These are phyloP conservation scores for Trichoderma arundinaceum DNA, from an alignment of 2,329 filamentous ascomycete species.

Conservation along the genomic window DNA sequence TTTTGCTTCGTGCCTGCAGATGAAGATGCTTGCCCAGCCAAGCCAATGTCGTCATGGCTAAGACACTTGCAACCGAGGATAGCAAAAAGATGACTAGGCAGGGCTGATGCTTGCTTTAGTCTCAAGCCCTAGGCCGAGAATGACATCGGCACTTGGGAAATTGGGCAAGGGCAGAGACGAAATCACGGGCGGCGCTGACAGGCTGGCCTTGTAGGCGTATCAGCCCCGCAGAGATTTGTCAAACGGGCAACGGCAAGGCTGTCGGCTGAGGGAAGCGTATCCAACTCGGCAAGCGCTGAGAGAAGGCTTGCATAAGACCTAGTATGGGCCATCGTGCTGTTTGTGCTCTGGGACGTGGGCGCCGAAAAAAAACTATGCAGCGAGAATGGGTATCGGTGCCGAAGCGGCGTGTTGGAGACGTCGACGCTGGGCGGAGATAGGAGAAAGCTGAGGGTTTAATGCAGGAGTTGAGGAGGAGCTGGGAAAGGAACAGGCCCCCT, in stretches of 20 bases:
- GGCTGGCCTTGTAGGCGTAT: background rate
- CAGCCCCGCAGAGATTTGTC: constrained; percentile 2
- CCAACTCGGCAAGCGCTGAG: constrained; percentile 11
- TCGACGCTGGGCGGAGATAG: background rate
- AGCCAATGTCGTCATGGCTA: constrained; percentile 1
- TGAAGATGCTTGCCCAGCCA: no score
- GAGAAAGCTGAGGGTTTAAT: background rate
- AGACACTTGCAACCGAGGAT: background rate
- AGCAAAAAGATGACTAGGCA: background rate
- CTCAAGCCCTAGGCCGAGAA: constrained; percentile 2
- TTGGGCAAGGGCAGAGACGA: background rate
- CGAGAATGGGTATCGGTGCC: constrained; percentile 11
- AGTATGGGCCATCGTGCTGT: background rate
- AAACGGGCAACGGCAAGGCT: constrained; percentile 14
- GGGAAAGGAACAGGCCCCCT: background rate
- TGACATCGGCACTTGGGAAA: constrained; percentile 22
- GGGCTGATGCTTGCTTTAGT: background rate
- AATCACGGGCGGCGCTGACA: no score
- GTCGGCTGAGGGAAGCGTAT: constrained; percentile 8
- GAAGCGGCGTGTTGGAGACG: constrained; percentile 6
- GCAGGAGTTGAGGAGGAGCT: constrained; percentile 9
- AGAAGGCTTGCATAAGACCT: background rate
- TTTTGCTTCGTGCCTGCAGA: background rate
- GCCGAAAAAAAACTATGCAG: background rate
- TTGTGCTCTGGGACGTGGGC: no score